Percentiles rank a stretch among this genome's conserved stretches.
phyloP scores from a whole-genome alignment of 2,329 filamentous ascomycete species.

The Microsporum canis region DNA sequence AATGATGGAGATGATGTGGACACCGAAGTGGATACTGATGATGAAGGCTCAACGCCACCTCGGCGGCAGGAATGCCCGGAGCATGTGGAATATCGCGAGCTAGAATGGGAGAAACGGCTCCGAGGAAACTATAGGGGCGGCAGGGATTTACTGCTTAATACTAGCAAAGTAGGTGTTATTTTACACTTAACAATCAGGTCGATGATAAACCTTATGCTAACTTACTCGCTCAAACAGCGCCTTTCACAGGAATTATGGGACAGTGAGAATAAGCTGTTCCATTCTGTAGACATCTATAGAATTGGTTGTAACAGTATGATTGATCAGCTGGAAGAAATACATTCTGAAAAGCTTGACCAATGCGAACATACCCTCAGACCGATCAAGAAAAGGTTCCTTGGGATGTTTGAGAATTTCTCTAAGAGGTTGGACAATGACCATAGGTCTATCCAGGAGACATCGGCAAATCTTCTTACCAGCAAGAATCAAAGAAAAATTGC shows the following conservation, averaged over 20 bases:
- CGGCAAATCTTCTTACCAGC: neutral
- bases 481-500: neutral
- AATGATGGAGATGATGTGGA: neutral
- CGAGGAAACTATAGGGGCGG: neutral
- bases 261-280: constrained; percentile 35
- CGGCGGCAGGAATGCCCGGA: neutral
- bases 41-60: neutral
- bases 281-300: constrained; percentile 36
- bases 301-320: constrained; percentile 36
- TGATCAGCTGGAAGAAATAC: constrained; percentile 31
- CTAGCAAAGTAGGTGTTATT: constrained; percentile 21
- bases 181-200: neutral
- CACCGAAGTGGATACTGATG: neutral
- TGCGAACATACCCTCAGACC: constrained; percentile 22
- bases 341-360: constrained; percentile 28
- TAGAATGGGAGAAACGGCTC: neutral
- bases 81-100: neutral
- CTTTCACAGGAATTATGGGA: constrained; percentile 37
- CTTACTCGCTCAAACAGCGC: constrained; percentile 19
- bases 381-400: constrained; percentile 21
- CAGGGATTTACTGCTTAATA: constrained; percentile 20
- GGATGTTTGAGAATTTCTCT: constrained; percentile 23
- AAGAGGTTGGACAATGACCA: constrained; percentile 21
- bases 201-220: neutral
- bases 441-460: neutral